Conservation (phyloP, 257 asterid genomes). For the Lithospermum erythrorhizon region DNA sequence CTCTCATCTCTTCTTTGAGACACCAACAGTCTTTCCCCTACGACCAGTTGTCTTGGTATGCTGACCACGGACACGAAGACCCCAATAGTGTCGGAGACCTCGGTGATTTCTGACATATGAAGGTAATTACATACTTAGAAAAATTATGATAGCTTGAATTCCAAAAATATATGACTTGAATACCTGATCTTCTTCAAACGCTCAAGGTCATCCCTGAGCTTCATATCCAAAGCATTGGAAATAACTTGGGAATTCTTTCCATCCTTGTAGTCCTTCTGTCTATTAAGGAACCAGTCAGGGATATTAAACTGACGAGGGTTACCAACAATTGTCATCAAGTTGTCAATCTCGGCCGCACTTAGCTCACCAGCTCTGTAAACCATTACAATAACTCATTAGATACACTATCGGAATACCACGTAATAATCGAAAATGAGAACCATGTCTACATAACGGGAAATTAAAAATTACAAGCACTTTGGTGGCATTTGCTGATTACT, state of each 20-base stretch:
- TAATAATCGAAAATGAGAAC: too few species aligned
- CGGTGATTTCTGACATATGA: conserved; percentile 55
- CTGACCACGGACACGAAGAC: conserved; percentile 91
- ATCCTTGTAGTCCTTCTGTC: too few species aligned
- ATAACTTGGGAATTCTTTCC: conserved; percentile 8
- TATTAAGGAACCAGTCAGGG: too few species aligned
- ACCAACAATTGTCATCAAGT: conserved; percentile 32
- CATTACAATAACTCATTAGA: background rate
- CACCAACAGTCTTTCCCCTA: conserved; percentile 95
- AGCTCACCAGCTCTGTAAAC: conserved; percentile 32
- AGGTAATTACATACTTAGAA: background rate
- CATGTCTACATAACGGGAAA: too few species aligned
- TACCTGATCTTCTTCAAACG: conserved; percentile 13
- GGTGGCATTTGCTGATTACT: too few species aligned
- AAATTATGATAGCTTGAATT: background rate
- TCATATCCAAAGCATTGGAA: conserved; percentile 27
- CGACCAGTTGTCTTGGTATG: conserved; percentile 95
- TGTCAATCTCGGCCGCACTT: conserved; percentile 31
- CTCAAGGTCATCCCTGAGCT: conserved; percentile 25
- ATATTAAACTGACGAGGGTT: conserved; percentile 44
- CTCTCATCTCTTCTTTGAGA: conserved; percentile 71
- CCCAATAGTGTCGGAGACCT: conserved; percentile 95
- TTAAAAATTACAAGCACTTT: too few species aligned
- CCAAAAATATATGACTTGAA: background rate
- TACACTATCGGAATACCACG: too few species aligned